Evolutionary conservation across 1,284 basidiomycete genomes (phyloP), one percentile per base, ranked within the genome.

Genomic region (Puccinia sorghi): DNA sequence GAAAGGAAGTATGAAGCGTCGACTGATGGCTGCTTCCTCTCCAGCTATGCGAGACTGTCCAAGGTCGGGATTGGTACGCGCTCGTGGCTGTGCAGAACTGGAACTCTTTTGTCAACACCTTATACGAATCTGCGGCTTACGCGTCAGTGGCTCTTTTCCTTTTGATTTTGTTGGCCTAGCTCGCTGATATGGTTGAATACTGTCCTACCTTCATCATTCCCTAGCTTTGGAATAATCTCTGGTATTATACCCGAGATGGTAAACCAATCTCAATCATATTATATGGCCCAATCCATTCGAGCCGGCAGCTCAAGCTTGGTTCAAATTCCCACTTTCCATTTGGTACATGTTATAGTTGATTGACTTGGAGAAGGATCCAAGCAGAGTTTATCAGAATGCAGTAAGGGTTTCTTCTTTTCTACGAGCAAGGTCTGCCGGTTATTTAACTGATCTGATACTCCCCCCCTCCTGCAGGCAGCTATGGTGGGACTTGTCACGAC

Each of bases 341-440:
- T 6, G 32, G 8, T 41, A 15, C 27, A 20, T 13, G 13, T 57
- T 25, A 27, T 43, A 79, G 77, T 43, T 79, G 43, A 79, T 79
- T 22, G 77, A 79, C 70, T 79, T 79, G n/a, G 77, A 79, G 27
- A 79, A 79, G 48, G 77, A 79, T 22, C 77, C 77, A 27, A 72
- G 61, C 6, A 61, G 56, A n/a, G 48, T 72, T 11, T 79, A 66
- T 50, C 41, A 66, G 54, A 61, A 48, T 54, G 37, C 48, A n/a
- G 77, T 79, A 63, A 17, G 57, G 17, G 6, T 37, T 52, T 37
- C 57, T 32, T 39, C n/a, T 8, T 70, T 39, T 4, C 32, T 32
- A 32, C 4, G 32, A 52, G 7, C 8, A 39, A 1, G 2, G 41
- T 17, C 15, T 54, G 27, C 12, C 13, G 9, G 27, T 39, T 70